Evolutionary conservation across 352 stramenopile species (phyloP).

Genomic region (Elongisporangium undulatum): DNA sequence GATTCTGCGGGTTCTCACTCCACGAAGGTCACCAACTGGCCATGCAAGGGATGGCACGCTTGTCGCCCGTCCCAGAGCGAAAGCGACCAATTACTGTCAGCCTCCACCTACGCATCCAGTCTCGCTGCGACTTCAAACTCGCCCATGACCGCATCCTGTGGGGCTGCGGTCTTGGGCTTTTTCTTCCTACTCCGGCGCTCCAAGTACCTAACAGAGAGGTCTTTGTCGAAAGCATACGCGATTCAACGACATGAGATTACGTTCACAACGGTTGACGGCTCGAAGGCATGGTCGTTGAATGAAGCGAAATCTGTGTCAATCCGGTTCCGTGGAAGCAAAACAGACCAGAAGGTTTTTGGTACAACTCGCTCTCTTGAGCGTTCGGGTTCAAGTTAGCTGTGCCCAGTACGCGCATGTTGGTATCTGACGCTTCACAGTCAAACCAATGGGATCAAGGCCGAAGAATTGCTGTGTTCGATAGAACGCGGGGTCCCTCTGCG

Average conservation of each 20-base stretch:
- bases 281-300: background rate
- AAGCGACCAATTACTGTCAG: slow-evolving; percentile 4
- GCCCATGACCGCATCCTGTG: slow-evolving; percentile 13
- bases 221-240: slow-evolving; percentile 3
- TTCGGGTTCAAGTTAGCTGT: slow-evolving; percentile 3
- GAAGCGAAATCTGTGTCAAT: slow-evolving; percentile 3
- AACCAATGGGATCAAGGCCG: background rate
- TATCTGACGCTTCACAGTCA: background rate
- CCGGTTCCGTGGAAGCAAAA: slow-evolving; percentile 5
- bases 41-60: slow-evolving; percentile 8
- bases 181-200: slow-evolving; percentile 10
- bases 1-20: slow-evolving; percentile 2
- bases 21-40: slow-evolving; percentile 7
- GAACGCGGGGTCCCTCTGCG: background rate
- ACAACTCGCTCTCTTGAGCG: slow-evolving; percentile 5
- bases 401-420: slow-evolving; percentile 7
- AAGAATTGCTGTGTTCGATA: slow-evolving; percentile 3
- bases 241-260: slow-evolving; percentile 1
- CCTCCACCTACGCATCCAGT: background rate
- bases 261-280: background rate
- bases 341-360: slow-evolving; percentile 1
- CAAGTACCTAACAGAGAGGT: slow-evolving; percentile 8
- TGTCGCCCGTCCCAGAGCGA: slow-evolving; percentile 2
- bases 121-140: slow-evolving; percentile 2
- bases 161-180: slow-evolving; percentile 13